Evolutionary conservation across 2,329 filamentous ascomycete species (phyloP).

Genomic region (Emmonsiellopsis sp.): DNA sequence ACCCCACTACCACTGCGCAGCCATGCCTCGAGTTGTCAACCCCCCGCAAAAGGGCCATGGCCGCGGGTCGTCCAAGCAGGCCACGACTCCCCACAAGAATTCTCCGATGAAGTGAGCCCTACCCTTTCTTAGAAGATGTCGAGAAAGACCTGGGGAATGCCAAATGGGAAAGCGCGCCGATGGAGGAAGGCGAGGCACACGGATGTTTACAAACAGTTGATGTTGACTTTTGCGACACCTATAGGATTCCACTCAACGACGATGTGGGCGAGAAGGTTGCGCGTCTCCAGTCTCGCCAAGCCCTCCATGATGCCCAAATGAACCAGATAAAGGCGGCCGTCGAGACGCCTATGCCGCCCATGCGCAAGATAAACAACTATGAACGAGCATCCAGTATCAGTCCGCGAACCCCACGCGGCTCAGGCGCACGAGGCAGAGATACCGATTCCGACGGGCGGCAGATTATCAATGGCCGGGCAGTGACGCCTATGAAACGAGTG

Average conservation of each 20-base stretch:
- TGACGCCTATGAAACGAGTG: conserved; percentile 93
- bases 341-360: conserved; percentile 33
- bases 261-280: conserved; percentile 86
- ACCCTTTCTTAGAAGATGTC: conserved; percentile 5
- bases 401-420: conserved; percentile 42
- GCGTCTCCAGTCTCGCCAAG: conserved; percentile 77
- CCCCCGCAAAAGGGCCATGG: conserved; percentile 34
- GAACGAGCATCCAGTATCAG: conserved; percentile 33
- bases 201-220: background rate
- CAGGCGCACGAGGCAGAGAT: conserved; percentile 26
- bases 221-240: background rate
- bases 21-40: conserved; percentile 50
- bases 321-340: conserved; percentile 79
- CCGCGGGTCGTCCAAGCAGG: conserved; percentile 34
- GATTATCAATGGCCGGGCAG: conserved; percentile 58
- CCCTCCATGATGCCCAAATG: conserved; percentile 80
- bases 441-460: conserved; percentile 49
- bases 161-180: conserved; percentile 3
- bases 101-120: conserved; percentile 41
- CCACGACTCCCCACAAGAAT: conserved; percentile 43
- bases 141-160: background rate
- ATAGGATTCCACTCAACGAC: conserved; percentile 89
- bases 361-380: conserved; percentile 26
- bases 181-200: background rate
- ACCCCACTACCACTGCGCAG: conserved; percentile 12